Evolutionary conservation across 768 basidiomycete genomes (phyloP).

Genomic region (Naganishia friedmannii): DNA sequence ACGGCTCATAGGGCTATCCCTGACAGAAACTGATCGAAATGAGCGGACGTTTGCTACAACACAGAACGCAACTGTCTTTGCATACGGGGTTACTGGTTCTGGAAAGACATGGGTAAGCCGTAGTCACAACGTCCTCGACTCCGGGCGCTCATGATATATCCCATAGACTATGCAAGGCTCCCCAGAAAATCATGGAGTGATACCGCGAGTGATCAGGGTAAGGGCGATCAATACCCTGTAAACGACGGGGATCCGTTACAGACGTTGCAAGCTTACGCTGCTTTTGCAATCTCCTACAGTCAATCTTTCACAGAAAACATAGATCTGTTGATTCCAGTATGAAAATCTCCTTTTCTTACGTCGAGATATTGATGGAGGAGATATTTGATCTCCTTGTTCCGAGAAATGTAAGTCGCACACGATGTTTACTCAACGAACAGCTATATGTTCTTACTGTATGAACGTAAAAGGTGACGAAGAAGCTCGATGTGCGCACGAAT

Average conservation of each 20-base stretch:
- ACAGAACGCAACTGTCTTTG: conserved; percentile 74
- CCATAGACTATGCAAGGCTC: conserved; percentile 83
- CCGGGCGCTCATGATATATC: background rate
- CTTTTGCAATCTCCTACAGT: conserved; percentile 33
- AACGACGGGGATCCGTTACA: too few relatives aligned
- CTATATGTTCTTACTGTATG: background rate
- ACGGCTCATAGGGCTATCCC: background rate
- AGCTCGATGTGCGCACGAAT: conserved; percentile 62
- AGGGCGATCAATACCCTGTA: conserved; percentile 38
- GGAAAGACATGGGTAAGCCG: conserved; percentile 63
- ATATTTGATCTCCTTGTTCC: conserved; percentile 76
- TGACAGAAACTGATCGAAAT: background rate
- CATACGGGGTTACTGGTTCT: conserved; percentile 85
- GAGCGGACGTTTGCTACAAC: background rate
- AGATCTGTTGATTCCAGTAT: conserved; percentile 52
- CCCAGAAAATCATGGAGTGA: conserved; percentile 71
- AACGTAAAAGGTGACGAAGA: conserved; percentile 39
- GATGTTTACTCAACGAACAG: background rate
- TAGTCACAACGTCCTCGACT: conserved; percentile 11
- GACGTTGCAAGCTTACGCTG: background rate
- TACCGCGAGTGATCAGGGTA: conserved; percentile 74
- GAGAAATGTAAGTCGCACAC: conserved; percentile 26
- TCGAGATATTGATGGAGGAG: conserved; percentile 91
- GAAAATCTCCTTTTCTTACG: conserved; percentile 65
- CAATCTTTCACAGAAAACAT: conserved; percentile 59